phyloP scores from a whole-genome alignment of 306 rosid species.

The Arachis hypogaea region DNA sequence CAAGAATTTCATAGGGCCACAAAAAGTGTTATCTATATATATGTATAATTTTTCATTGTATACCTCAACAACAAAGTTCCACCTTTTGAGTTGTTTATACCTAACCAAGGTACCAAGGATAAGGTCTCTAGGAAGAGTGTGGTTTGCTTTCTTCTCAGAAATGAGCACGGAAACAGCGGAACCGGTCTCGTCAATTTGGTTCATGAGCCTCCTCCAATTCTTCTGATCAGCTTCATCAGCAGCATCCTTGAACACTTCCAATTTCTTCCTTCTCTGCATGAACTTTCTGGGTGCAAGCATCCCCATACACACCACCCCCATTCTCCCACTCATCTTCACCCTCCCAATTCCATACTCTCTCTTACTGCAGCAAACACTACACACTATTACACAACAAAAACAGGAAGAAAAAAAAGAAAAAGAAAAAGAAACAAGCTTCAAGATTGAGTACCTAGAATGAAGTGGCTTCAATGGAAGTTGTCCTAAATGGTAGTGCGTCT shows the following conservation, averaged over 20 bases:
- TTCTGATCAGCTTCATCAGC: constrained; percentile 81
- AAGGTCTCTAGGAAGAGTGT: constrained; percentile 62
- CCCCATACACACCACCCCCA: constrained; percentile 66
- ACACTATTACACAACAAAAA: neutral
- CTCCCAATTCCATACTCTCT: constrained; percentile 48
- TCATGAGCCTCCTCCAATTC: constrained; percentile 90
- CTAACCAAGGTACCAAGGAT: constrained; percentile 86
- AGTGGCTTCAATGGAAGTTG: constrained; percentile 38
- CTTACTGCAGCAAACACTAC: constrained; percentile 46
- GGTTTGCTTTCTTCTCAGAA: constrained; percentile 51
- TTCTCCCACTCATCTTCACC: constrained; percentile 55
- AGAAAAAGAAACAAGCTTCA: no score
- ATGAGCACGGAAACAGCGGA: constrained; percentile 78
- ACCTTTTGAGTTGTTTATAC: constrained; percentile 79
- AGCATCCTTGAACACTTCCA: constrained; percentile 66
- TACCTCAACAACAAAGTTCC: constrained; percentile 95
- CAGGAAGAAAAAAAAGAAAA: neutral
- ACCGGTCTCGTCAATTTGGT: constrained; percentile 69
- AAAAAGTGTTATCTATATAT: neutral
- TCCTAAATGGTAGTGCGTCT: constrained; percentile 45
- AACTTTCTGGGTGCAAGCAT: constrained; percentile 86
- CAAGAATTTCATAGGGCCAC: neutral
- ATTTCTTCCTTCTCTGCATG: constrained; percentile 69
- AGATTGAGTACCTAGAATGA: constrained; percentile 30
- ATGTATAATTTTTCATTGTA: neutral